Conservation (phyloP, 1,284 basidiomycete genomes). For the Apiotrichum gracile region DNA sequence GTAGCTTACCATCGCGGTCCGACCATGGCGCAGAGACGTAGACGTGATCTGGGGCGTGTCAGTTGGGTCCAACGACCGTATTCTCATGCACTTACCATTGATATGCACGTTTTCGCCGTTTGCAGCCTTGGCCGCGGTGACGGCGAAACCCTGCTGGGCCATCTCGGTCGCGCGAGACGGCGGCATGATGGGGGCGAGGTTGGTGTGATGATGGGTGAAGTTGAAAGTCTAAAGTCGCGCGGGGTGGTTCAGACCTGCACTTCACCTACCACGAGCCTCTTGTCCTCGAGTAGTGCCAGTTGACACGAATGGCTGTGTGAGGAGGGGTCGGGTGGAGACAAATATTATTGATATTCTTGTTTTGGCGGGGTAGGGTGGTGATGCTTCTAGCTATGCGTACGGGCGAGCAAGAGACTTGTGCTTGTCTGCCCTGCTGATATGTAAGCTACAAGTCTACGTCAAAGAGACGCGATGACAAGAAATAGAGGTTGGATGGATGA, state of each 20-base stretch:
- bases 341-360: too few relatives aligned
- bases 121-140: conserved; percentile 33
- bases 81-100: conserved; percentile 31
- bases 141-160: conserved; percentile 31
- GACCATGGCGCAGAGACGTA: conserved; percentile 90
- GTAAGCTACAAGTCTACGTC: too few relatives aligned
- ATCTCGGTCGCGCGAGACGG: conserved; percentile 19
- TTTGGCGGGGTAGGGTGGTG: too few relatives aligned
- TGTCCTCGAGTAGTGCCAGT: too few relatives aligned
- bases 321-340: too few relatives aligned
- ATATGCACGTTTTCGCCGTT: conserved; percentile 43
- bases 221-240: background rate
- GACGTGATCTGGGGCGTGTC: conserved; percentile 67
- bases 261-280: background rate
- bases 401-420: too few relatives aligned
- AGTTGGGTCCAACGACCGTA: background rate
- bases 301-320: too few relatives aligned
- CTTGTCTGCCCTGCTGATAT: too few relatives aligned
- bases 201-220: background rate
- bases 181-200: conserved; percentile 3
- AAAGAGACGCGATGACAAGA: too few relatives aligned
- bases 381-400: too few relatives aligned
- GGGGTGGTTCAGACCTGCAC: background rate
- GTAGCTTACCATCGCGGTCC: conserved; percentile 62
- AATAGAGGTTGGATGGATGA: too few relatives aligned